Percentiles rank a stretch among this genome's conserved stretches.
Conservation (phyloP, 108 stramenopile genomes). For the Conticribra guillardii region DNA sequence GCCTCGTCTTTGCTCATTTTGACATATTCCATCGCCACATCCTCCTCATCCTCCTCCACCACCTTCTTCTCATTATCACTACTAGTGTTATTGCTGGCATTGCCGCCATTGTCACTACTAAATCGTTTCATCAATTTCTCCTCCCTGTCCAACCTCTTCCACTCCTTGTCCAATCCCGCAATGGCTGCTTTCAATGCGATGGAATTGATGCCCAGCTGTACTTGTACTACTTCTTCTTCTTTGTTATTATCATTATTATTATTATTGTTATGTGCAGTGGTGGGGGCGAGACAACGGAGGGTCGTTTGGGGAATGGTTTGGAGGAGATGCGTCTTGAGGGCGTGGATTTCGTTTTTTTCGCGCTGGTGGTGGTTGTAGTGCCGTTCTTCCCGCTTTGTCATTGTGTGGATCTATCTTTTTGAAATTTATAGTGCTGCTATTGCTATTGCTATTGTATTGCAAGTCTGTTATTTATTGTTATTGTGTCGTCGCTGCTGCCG, state of each 20-base stretch:
- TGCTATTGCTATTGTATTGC: too few species aligned
- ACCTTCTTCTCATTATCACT: neutral
- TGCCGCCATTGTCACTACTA: slow-evolving; percentile 10
- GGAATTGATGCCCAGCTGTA: slow-evolving; percentile 39
- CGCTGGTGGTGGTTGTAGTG: too few species aligned
- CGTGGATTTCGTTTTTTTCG: slow-evolving; percentile 42
- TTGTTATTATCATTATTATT: too few species aligned
- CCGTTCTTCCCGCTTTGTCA: too few species aligned
- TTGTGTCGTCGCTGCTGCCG: too few species aligned
- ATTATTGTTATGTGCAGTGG: too few species aligned
- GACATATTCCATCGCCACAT: slow-evolving; percentile 34
- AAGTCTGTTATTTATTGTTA: too few species aligned
- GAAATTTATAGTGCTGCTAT: too few species aligned
- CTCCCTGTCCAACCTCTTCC: slow-evolving; percentile 61
- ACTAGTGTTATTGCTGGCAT: neutral
- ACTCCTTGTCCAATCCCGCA: slow-evolving; percentile 65
- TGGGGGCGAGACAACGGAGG: slow-evolving; percentile 31
- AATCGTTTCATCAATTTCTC: slow-evolving; percentile 65
- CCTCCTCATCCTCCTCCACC: slow-evolving; percentile 17
- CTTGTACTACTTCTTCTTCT: too few species aligned
- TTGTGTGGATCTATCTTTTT: too few species aligned
- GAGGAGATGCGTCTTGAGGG: slow-evolving; percentile 43
- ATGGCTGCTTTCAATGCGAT: slow-evolving; percentile 68
- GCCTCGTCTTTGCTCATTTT: slow-evolving; percentile 46
- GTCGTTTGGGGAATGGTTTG: slow-evolving; percentile 14